Evolutionary conservation across 108 stramenopile genomes (phyloP).

Genomic region (Nannochloropsis salina): DNA sequence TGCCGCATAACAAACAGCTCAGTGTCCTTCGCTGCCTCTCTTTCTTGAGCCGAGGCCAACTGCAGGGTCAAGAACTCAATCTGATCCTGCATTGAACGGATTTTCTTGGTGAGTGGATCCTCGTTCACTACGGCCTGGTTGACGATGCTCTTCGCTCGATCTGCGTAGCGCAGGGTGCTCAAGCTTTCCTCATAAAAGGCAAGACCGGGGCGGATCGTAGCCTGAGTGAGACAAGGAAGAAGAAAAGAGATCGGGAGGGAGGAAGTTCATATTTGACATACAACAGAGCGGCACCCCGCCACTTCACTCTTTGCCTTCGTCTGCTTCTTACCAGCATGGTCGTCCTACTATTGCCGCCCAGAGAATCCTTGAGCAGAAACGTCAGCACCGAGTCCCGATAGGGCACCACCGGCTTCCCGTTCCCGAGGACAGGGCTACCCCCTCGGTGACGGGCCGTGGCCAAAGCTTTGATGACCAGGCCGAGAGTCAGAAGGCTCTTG

Average conservation of each 20-base stretch:
- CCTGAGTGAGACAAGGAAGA: slow-evolving; percentile 16
- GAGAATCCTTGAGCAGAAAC: slow-evolving; percentile 56
- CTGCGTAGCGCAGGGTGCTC: slow-evolving; percentile 59
- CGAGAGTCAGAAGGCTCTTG: slow-evolving; percentile 66
- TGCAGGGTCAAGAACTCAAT: slow-evolving; percentile 34
- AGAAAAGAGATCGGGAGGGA: not conserved
- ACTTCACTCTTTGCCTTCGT: not conserved
- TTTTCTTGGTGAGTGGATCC: slow-evolving; percentile 47
- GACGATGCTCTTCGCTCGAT: slow-evolving; percentile 79
- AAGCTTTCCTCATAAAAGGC: slow-evolving; percentile 63
- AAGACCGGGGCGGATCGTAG: slow-evolving; percentile 60
- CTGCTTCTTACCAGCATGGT: slow-evolving; percentile 47
- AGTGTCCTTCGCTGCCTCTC: slow-evolving; percentile 51
- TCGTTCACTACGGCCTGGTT: slow-evolving; percentile 77
- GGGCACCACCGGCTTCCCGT: slow-evolving; percentile 25
- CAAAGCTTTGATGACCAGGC: slow-evolving; percentile 58
- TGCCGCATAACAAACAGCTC: slow-evolving; percentile 49
- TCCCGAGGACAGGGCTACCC: not conserved
- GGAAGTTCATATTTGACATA: too few relatives aligned
- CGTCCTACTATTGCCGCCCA: slow-evolving; percentile 57
- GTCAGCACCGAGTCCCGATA: slow-evolving; percentile 57
- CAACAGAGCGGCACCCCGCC: not conserved
- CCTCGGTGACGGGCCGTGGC: slow-evolving; percentile 18
- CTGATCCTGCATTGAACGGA: slow-evolving; percentile 46
- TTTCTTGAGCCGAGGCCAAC: slow-evolving; percentile 20